phyloP scores from a whole-genome alignment of 108 stramenopile species.

The Skeletonema tropicum region DNA sequence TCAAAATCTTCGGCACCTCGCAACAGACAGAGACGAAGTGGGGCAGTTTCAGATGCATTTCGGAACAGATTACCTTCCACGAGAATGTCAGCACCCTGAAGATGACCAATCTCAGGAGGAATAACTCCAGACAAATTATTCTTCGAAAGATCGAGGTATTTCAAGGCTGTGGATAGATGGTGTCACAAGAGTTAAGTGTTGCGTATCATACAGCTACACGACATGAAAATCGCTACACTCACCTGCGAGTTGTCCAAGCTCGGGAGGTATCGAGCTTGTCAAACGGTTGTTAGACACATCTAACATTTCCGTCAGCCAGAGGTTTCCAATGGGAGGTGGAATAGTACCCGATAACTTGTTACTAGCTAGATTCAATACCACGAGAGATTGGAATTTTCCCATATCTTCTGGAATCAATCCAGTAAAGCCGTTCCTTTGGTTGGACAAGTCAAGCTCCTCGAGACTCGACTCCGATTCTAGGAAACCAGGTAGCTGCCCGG shows the following conservation, averaged over 20 bases:
- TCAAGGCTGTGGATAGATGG: background rate
- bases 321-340: background rate
- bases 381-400: background rate
- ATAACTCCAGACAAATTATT: background rate
- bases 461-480: background rate
- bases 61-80: background rate
- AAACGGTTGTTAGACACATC: background rate
- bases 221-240: too few relatives aligned
- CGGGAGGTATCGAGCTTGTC: background rate
- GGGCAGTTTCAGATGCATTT: background rate
- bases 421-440: constrained; percentile 4
- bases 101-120: background rate
- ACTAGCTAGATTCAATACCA: background rate
- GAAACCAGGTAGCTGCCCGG: constrained; percentile 26
- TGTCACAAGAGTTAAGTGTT: background rate
- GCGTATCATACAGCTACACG: background rate
- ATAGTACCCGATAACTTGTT: background rate
- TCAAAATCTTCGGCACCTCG: background rate
- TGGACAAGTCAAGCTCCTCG: background rate
- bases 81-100: background rate
- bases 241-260: background rate
- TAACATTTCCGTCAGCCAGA: background rate
- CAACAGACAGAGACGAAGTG: background rate
- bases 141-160: background rate
- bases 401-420: constrained; percentile 13